Evolutionary conservation across 1,284 basidiomycete genomes (phyloP), one percentile per base, ranked within the genome.

Genomic region (Ganoderma lingzhi): DNA sequence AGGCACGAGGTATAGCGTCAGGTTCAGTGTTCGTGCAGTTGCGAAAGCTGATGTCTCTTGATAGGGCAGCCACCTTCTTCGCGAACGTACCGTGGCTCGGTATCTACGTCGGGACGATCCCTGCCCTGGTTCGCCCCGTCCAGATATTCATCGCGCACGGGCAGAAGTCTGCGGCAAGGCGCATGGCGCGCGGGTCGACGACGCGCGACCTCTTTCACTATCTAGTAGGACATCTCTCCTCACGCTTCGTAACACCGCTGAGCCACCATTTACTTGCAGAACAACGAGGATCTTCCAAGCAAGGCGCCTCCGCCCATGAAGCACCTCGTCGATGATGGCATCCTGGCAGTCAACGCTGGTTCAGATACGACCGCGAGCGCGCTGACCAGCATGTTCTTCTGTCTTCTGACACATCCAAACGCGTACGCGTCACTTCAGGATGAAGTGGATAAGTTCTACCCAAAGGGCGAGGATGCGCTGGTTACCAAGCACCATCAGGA

Each of bases 361-460:
- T 76, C 81, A 2, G 81, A 81, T 60, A 81, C 81, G 0, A 77
- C 76, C 1, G 63, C 76, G 2, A 71, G 64, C 12, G 56, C 71
- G 41, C 71, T 79, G 17, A 62, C 78, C 15, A 73, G 67, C 15
- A 12, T 76, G 0, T 48, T 80, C 41, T 76, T 71, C 59, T 73
- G 68, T 60, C 68, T 80, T 6, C 30, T 77, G 44, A 61, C 66
- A 19, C 66, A 76, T 53, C 73, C 72, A 2, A 68, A 64, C 0
- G 66, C 63, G 6, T 76, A 76, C 48, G 62, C 63, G 23, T 70
- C 69, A 10, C 65, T 79, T 0, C 76, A 75, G 42, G 66, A 60
- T 6, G 80, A 81, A 60, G 65, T 80, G 8, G 80, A 81, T 59
- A 64, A 62, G 3, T 74, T 68, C 30, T 80, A 78, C 59, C 76